Conservation (phyloP, 345 rosid species). For the Moringa oleifera region DNA sequence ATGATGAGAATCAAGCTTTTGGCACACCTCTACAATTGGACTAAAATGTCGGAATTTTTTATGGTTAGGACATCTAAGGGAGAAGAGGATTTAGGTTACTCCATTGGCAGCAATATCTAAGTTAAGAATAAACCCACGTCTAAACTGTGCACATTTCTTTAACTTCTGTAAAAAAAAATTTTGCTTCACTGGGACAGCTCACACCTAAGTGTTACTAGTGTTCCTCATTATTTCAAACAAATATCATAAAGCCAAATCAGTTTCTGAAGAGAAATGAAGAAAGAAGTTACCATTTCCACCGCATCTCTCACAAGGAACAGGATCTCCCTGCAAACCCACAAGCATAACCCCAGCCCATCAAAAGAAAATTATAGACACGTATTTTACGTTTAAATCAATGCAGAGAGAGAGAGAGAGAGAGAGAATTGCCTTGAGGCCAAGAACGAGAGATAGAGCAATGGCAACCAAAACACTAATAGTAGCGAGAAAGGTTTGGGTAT, state of each 20-base stretch:
- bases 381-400: neutral
- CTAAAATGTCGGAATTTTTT: neutral
- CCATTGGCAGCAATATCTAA: no score
- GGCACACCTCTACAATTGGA: neutral
- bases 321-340: constrained; percentile 65
- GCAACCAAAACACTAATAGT: constrained; percentile 75
- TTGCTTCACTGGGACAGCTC: neutral
- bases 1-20: no score
- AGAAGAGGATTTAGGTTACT: neutral
- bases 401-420: neutral
- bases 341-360: neutral
- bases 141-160: no score
- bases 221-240: neutral
- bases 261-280: neutral
- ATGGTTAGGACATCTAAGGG: neutral
- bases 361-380: no score
- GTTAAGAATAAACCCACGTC: no score
- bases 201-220: neutral
- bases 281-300: constrained; percentile 69
- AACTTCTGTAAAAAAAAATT: no score
- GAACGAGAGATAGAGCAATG: constrained; percentile 72
- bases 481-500: constrained; percentile 71
- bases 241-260: neutral
- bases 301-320: constrained; percentile 86
- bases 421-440: constrained; percentile 64